Evolutionary conservation across 805 yeast genomes (phyloP).

Genomic region (Yamadazyma phyllophila): DNA sequence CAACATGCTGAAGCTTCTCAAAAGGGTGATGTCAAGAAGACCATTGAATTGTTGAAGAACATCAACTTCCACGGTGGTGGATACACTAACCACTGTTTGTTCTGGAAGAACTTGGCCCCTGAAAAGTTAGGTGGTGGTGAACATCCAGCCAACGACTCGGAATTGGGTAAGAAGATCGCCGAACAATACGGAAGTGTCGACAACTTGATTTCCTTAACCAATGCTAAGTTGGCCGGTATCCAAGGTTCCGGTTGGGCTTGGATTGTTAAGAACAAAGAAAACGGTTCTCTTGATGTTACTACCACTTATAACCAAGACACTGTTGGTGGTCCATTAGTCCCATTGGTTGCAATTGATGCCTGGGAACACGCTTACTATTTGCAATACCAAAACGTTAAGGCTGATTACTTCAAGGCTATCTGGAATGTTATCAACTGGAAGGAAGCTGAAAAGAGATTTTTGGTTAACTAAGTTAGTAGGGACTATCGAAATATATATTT

Average conservation of each 20-base stretch:
- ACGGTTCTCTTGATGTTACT: conserved; percentile 45
- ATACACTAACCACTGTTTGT: conserved; percentile 48
- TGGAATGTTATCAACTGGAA: conserved; percentile 53
- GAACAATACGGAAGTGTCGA: conserved; percentile 47
- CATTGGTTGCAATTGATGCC: conserved; percentile 51
- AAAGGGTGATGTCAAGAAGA: conserved; percentile 28
- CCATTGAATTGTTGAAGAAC: conserved; percentile 43
- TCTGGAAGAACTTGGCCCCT: conserved; percentile 51
- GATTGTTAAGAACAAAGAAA: conserved; percentile 45
- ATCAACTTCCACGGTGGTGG: conserved; percentile 54
- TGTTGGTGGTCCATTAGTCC: conserved; percentile 41
- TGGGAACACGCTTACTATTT: conserved; percentile 57
- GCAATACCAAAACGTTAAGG: conserved; percentile 51
- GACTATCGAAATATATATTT: background rate
- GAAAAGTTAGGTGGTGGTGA: conserved; percentile 55
- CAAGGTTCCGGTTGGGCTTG: conserved; percentile 58
- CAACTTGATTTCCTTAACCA: conserved; percentile 39
- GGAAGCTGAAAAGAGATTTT: conserved; percentile 46
- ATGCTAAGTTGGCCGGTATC: conserved; percentile 44
- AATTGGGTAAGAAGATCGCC: conserved; percentile 35
- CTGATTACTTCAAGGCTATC: conserved; percentile 48
- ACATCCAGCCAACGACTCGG: conserved; percentile 45
- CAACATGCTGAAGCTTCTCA: conserved; percentile 23
- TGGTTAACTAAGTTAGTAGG: conserved; percentile 15
- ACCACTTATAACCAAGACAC: conserved; percentile 50